Base-by-base conservation (phyloP, 192 early-diverging fungal genomes). In the Coemansia sp. region DNA sequence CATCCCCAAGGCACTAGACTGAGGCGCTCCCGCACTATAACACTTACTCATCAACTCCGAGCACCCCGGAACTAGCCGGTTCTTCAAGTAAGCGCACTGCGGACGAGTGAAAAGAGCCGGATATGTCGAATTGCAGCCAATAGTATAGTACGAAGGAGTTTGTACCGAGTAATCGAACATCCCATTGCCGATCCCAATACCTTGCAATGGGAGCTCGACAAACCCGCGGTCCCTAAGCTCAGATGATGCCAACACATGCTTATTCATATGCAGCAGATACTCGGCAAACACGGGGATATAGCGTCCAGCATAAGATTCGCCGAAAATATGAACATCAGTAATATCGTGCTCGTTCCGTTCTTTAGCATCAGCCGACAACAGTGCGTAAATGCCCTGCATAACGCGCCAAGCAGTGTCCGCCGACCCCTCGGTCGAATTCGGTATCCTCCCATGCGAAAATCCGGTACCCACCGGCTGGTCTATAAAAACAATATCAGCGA, bases 381-480 rank as follows among this genome's bases (percentile, higher is more conserved):
- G 37, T 29, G 73, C 51, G 21, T 75, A 69, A 21, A 86, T 59
- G 2, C 80, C 88, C 32, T 75, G 71, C 72, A 81, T 87, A 12
- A 86, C 53, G 36, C 85, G 84, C 72, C 75, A 80, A 15, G 82
- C 78, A 1, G 80, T 68, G 55, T 87, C 82, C 4, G 74, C 63
- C 0, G 85, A 74, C 2, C 61, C 75, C 19, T 79, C 76, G 1
- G 87, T 86, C 11, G 86, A 86, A 39, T 63, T 76, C 0, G 82
- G 74, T 59, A 80, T 84, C 4, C 70, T 14, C 9, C 84, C 79
- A 75, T 91, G 89, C 42, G 85, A 87, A 67, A 94, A 94, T 5
- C 92, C 92, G n/a, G 90, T 85, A 63, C 88, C 87, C 21, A 88
- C 75, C 0, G 89, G 90, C 77, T 90, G 85, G 55, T 77, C 73